phyloP scores from a whole-genome alignment of 2,329 filamentous ascomycete genomes.

The Cryphonectria naterciae region DNA sequence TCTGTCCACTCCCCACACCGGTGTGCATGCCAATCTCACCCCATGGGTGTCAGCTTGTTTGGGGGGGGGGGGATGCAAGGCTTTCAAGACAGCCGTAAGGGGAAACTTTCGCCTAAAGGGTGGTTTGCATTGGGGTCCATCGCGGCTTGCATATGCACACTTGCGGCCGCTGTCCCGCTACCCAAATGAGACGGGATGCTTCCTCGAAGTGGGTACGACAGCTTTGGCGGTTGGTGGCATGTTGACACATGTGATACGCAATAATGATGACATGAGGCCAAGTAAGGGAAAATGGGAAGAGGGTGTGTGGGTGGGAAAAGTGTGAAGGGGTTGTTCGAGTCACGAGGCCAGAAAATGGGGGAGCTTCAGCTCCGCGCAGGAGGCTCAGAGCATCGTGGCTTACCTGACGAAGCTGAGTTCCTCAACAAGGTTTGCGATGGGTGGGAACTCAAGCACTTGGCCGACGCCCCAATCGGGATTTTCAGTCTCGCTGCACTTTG shows the following conservation, averaged over 20 bases:
- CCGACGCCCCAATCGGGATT: slow-evolving; percentile 65
- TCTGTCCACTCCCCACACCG: slow-evolving; percentile 24
- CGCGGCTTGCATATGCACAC: slow-evolving; percentile 6
- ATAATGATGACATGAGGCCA: slow-evolving; percentile 10
- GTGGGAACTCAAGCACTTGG: slow-evolving; percentile 61
- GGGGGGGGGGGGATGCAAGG: neutral
- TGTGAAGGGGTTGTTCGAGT: slow-evolving; percentile 4
- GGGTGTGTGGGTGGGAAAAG: slow-evolving; percentile 20
- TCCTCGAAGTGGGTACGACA: slow-evolving; percentile 9
- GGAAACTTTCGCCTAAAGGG: slow-evolving; percentile 5
- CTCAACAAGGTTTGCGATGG: slow-evolving; percentile 59
- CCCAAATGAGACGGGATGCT: slow-evolving; percentile 4
- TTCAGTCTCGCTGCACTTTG: slow-evolving; percentile 57
- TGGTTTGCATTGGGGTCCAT: slow-evolving; percentile 1
- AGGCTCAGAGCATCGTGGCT: slow-evolving; percentile 38
- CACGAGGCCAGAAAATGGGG: neutral
- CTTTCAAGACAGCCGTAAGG: neutral
- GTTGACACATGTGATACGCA: slow-evolving; percentile 10
- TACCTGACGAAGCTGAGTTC: slow-evolving; percentile 75
- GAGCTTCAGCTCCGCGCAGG: slow-evolving; percentile 3
- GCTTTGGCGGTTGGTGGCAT: slow-evolving; percentile 3
- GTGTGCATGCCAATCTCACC: slow-evolving; percentile 12
- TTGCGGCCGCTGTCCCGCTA: neutral
- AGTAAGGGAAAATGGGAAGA: slow-evolving; percentile 10
- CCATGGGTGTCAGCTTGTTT: neutral